Conservation (phyloP, 805 yeast species). For the Diddensiella transvaalensis region DNA sequence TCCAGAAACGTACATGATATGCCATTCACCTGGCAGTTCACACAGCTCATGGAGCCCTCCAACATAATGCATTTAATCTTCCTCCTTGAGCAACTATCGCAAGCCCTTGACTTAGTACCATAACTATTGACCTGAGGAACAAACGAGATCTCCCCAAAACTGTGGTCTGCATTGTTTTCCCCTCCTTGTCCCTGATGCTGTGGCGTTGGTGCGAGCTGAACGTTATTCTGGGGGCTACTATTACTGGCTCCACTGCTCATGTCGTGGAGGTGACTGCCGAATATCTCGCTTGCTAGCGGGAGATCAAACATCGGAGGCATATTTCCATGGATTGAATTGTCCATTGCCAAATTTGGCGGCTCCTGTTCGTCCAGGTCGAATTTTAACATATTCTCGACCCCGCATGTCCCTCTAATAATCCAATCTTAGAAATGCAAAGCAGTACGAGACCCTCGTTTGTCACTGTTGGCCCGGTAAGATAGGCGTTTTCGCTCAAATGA, state of each 20-base stretch:
- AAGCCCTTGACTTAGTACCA: constrained; percentile 45
- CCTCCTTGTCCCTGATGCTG: background rate
- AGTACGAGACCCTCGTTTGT: no score
- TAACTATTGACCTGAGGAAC: constrained; percentile 7
- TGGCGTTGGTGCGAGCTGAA: background rate
- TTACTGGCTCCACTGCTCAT: background rate
- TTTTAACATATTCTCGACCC: background rate
- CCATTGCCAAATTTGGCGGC: background rate
- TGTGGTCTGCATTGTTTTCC: background rate
- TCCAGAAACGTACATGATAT: constrained; percentile 73
- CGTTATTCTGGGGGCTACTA: background rate
- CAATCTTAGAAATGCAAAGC: no score
- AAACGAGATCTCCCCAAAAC: background rate
- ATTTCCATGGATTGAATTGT: background rate
- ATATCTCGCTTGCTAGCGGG: background rate
- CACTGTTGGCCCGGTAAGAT: no score
- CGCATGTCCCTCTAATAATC: no score
- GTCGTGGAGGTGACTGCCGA: background rate
- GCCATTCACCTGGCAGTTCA: constrained; percentile 71
- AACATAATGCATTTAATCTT: constrained; percentile 75
- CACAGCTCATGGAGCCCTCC: constrained; percentile 52
- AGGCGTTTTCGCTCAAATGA: no score
- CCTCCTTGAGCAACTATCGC: constrained; percentile 80
- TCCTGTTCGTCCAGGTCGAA: background rate
- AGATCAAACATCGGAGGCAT: background rate